Base-by-base conservation (phyloP, 345 rosid species). In the Physaria fendleri region DNA sequence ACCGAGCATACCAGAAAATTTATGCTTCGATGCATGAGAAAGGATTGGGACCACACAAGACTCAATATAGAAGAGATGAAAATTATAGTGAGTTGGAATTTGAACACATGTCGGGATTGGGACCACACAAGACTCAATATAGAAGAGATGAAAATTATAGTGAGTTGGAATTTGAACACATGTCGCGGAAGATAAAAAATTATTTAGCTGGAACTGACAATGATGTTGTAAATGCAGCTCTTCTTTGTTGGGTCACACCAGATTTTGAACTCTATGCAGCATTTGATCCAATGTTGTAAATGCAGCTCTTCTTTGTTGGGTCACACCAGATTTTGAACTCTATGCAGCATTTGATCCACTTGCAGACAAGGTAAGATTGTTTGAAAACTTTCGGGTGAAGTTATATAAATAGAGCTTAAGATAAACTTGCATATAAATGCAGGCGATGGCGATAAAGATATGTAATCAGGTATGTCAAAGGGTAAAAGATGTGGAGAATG, bases 271-370 rank as follows among this genome's bases (percentile, higher is more conserved):
- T 90, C 57, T 94, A 94, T 65, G 95, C 96, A 16, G 90, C 99
- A 47, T 90, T 94, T 46, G 99, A 94, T 82, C 99, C 99, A 13
- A n/a, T 4, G 11, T 32, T 32, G 10, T 32, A 10, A 10, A n/a
- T 3, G 64, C 96, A 94, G 99, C 85, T 62, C 77, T 90, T 32
- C 85, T 94, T 40, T 94, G 99, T 76, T 94, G 99, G 97, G 87
- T 85, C 42, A 90, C 99, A 8, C 95, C 78, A 54, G 97, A 90
- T 78, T 90, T 94, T 70, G 99, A 94, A 71, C 90, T 90, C 57
- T 94, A 94, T 65, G 95, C 96, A 16, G 90, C 99, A 47, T 90
- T 94, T 46, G 99, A 94, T 82, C 99, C 99, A 13, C 90, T 90
- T 42, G 95, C 96, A 44, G 96, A 90, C 73, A 94, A 90, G 95